Evolutionary conservation across 2,329 filamentous ascomycete species (phyloP), one percentile per base, ranked within the genome.

Genomic region (Phialophora chinensis): DNA sequence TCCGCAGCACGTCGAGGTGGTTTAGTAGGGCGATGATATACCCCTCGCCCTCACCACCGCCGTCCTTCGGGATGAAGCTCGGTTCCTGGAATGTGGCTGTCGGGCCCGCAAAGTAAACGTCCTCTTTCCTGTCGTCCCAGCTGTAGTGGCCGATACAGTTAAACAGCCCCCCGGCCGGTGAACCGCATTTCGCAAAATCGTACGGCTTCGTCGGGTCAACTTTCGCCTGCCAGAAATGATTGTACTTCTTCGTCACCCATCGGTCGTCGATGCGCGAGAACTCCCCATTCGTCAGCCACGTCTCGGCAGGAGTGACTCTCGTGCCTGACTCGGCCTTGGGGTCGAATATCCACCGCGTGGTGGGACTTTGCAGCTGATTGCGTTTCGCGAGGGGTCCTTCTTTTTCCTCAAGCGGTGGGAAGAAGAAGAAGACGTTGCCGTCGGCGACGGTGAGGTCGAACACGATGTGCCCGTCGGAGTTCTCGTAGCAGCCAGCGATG

Each of bases 401-500:
- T 20, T 65, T 61, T 50, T 69, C 65, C 20, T 63, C 60, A 6
- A 67, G 35, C 8, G 65, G 65, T 35, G 72, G 71, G 58, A 71
- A 69, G 65, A 71, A 77, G 38, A 76, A 75, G 73, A 81, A 81
- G 14, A 80, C 71, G 27, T 74, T 69, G 33, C 65, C 60, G 25
- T 69, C 66, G 4, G 71, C 71, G 12, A 72, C 66, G 1, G 71
- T 71, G 20, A 83, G 74, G 71, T 83, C 80, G 54, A 79, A 77
- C 10, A 82, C 77, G 20, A 84, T 76, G 31, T 82, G 75, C 0
- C 82, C 81, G 5, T 81, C 76, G 1, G 79, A 77, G 54, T 82
- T 79, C 69, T 84, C 82, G 71, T 83, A 84, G 66, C 81, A 82
- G 8, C 81, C 81, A 1, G 80, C 81, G 17, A 83, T 76, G 62